Conservation (phyloP, 1,284 basidiomycete genomes). For the Apiotrichum veenhuisii region DNA sequence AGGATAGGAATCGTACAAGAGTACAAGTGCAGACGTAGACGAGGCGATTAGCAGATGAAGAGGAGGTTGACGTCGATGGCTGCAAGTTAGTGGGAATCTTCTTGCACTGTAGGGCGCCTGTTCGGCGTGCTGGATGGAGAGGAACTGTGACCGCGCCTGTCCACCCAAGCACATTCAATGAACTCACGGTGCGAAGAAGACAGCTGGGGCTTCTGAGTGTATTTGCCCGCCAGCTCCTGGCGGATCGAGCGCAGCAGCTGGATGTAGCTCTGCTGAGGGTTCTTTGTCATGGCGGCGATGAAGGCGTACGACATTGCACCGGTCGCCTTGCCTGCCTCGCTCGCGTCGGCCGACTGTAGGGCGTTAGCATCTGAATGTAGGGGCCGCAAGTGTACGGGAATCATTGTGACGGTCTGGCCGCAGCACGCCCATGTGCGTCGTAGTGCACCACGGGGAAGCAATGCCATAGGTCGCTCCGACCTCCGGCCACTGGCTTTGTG, state of each 20-base stretch:
- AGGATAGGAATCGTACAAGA: background rate
- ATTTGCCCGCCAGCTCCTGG: constrained; percentile 56
- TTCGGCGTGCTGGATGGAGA: too few relatives aligned
- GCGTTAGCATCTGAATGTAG: background rate
- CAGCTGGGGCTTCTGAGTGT: constrained; percentile 78
- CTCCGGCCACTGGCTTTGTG: too few relatives aligned
- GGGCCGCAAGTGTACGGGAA: too few relatives aligned
- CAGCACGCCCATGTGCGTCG: too few relatives aligned
- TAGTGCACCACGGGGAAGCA: too few relatives aligned
- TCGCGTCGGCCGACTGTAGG: constrained; percentile 69
- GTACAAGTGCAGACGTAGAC: background rate
- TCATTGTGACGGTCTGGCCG: too few relatives aligned
- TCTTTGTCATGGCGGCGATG: constrained; percentile 59
- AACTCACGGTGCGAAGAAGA: constrained; percentile 40
- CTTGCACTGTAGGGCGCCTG: too few relatives aligned
- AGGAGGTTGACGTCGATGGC: constrained; percentile 26
- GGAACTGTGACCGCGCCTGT: too few relatives aligned
- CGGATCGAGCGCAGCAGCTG: constrained; percentile 70
- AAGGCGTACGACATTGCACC: constrained; percentile 79
- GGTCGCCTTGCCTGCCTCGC: constrained; percentile 72
- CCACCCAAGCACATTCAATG: too few relatives aligned
- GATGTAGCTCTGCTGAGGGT: constrained; percentile 73
- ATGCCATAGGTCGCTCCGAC: too few relatives aligned
- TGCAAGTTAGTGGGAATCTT: background rate
- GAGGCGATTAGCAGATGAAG: constrained; percentile 22